Conservation (phyloP, 2,329 filamentous ascomycete species). For the Trichoderma afroharzianum region DNA sequence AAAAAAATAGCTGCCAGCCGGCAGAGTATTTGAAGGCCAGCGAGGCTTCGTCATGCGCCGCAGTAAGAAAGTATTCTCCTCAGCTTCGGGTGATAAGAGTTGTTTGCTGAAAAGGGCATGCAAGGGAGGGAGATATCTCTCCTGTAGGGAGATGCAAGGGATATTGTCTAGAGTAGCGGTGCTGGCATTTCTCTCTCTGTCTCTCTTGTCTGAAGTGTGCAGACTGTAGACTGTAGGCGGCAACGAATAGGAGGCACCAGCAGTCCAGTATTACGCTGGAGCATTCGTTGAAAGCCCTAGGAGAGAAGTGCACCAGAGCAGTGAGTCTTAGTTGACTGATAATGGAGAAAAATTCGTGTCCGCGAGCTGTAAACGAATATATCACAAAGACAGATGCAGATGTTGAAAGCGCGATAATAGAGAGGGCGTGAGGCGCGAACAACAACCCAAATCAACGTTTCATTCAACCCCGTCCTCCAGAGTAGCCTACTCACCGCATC, state of each 20-base stretch:
- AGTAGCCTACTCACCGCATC: background rate
- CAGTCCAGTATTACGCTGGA: background rate
- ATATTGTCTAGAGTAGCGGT: background rate
- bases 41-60: background rate
- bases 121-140: background rate
- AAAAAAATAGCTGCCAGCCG: background rate
- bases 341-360: background rate
- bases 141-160: constrained; percentile 1
- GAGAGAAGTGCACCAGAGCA: background rate
- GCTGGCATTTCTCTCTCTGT: background rate
- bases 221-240: background rate
- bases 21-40: background rate
- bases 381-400: background rate
- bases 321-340: background rate
- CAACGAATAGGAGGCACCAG: background rate
- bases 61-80: background rate
- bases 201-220: background rate
- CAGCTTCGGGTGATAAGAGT: background rate
- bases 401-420: background rate
- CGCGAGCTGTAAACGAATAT: background rate
- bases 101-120: background rate
- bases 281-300: background rate
- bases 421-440: background rate
- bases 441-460: background rate
- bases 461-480: background rate